Base-by-base conservation (phyloP, 163 green algal species). In the Coccomyxa subellipsoidea region DNA sequence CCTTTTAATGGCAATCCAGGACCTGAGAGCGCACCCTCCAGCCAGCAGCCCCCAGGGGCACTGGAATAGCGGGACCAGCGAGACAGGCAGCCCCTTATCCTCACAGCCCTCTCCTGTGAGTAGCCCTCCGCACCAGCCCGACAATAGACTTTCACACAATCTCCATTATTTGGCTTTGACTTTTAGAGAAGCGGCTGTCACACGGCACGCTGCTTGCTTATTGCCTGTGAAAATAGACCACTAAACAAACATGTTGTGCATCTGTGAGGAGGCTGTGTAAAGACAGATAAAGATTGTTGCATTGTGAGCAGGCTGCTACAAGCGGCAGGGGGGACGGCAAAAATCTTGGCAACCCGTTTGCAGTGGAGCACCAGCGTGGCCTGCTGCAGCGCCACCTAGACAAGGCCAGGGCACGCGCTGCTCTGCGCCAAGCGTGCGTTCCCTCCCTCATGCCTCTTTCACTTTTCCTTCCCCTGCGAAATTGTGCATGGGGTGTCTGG, bases 371-470 rank as follows among this genome's bases (percentile, higher is more conserved):
- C 6, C 83, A 86, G 79, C 83, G 78, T 7, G 40, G 54, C 15
- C 54, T 38, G n/a, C 78, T 86, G 35, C 4, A 84, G 53, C 70
- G 76, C 7, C 78, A 86, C 37, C 69, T 87, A 36, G 76, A 83
- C 35, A 83, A 77, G 77, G 84, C 84, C 0, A 70, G 79, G 39
- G 54, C 76, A 0, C 76, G 84, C 29, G 72, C 82, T 54, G 84
- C 76, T 34, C 84, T 83, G 36, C 76, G 84, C 10, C 31, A 23
- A 10, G 69, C 59, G 77, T 86, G 38, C 76, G 81, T 32, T 31
- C 23, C 21, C 7, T 47, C 7, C 6, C 21, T 77, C 32, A 77
- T 39, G 7, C 9, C 27, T 25, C 27, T 10, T 54, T 10, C 8
- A 54, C 40, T 10, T 10, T 10, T 54, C 8, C 8, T 23, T 8